These are phyloP conservation scores for Saccharomyces eubayanus DNA, from an alignment of 805 yeast genomes.

Conservation along the genomic window DNA sequence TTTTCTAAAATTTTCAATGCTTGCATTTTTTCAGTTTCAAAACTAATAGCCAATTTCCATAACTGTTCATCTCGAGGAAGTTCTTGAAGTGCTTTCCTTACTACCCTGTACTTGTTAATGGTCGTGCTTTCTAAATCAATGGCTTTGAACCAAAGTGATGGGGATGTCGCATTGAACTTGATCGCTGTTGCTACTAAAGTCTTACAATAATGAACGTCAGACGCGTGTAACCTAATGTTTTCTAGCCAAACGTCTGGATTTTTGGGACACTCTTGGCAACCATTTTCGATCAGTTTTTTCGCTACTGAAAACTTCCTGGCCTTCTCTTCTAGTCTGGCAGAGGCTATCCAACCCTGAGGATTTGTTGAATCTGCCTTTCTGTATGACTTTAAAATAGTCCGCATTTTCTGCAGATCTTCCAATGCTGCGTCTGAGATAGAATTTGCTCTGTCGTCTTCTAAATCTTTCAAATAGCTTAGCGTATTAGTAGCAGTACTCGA, in stretches of 20 bases:
- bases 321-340: slow-evolving; percentile 68
- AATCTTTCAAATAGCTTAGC: slow-evolving; percentile 36
- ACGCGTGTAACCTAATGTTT: slow-evolving; percentile 50
- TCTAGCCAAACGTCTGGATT: slow-evolving; percentile 80
- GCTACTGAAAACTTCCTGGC: slow-evolving; percentile 53
- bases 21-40: slow-evolving; percentile 47
- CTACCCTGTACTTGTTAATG: slow-evolving; percentile 44
- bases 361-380: slow-evolving; percentile 65
- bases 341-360: slow-evolving; percentile 78
- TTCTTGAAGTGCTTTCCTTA: slow-evolving; percentile 64
- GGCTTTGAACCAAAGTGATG: slow-evolving; percentile 68
- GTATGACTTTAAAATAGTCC: slow-evolving; percentile 56
- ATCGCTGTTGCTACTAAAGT: slow-evolving; percentile 61
- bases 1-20: slow-evolving; percentile 47
- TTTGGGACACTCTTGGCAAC: slow-evolving; percentile 58
- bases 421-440: slow-evolving; percentile 23
- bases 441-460: slow-evolving; percentile 19
- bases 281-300: slow-evolving; percentile 55
- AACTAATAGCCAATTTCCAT: slow-evolving; percentile 61
- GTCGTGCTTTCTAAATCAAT: slow-evolving; percentile 53
- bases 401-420: slow-evolving; percentile 52
- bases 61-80: slow-evolving; percentile 48
- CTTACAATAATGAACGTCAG: slow-evolving; percentile 40
- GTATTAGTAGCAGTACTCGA: slow-evolving; percentile 25
- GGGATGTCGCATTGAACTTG: slow-evolving; percentile 44